These are phyloP conservation scores for Moesziomyces parantarcticus DNA, from an alignment of 1,284 basidiomycete genomes.

Conservation along the genomic window DNA sequence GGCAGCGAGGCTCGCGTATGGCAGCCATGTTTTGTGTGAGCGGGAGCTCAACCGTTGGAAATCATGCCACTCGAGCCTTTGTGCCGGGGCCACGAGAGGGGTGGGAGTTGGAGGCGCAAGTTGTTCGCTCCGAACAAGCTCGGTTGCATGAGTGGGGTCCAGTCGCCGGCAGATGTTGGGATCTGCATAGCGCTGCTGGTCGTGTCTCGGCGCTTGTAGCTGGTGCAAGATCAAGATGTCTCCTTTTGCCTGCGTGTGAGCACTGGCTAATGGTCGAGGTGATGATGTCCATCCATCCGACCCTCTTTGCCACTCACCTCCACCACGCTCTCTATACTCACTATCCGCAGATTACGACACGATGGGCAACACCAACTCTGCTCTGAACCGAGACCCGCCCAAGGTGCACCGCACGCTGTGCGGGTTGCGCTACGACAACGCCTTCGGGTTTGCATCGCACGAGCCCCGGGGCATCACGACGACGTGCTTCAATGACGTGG, in stretches of 20 bases:
- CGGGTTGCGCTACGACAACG: slow-evolving; percentile 33
- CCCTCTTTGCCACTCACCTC: neutral
- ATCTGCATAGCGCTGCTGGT: neutral
- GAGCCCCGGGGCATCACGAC: slow-evolving; percentile 20
- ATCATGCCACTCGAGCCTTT: slow-evolving; percentile 16
- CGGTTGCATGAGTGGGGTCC: neutral
- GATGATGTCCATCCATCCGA: neutral
- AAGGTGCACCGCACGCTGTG: slow-evolving; percentile 34
- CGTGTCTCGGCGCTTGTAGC: too few species aligned
- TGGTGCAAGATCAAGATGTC: neutral
- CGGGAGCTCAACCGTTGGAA: neutral
- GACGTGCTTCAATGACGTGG: slow-evolving; percentile 56
- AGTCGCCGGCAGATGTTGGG: neutral
- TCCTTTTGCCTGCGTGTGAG: neutral
- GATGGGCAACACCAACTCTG: slow-evolving; percentile 15
- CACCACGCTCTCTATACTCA: neutral
- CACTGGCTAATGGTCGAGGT: neutral
- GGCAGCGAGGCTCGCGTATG: too few species aligned
- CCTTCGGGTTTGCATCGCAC: slow-evolving; percentile 32
- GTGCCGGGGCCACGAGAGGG: neutral
- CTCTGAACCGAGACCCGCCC: slow-evolving; percentile 24
- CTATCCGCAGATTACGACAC: neutral
- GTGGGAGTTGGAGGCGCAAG: slow-evolving; percentile 1
- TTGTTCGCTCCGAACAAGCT: neutral
- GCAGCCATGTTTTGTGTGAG: neutral